Base-by-base conservation (phyloP, 257 asterid species). In the Schizonepeta tenuifolia region DNA sequence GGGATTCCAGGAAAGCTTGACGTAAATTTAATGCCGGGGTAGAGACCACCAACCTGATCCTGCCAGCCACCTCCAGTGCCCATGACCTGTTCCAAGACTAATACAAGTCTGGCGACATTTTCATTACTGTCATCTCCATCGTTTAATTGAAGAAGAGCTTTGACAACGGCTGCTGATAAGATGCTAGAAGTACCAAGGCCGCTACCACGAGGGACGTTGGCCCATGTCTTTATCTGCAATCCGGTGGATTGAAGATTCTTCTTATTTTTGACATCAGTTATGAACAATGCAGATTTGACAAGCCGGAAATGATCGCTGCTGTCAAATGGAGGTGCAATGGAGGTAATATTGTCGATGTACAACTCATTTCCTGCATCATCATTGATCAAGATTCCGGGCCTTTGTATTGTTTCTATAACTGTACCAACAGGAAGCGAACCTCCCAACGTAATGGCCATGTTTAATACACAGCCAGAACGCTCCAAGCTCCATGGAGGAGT, bases 21-120 rank as follows among this genome's bases (percentile, higher is more conserved):
- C 31, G 97, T 90, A 56, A 83, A 95, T 75, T 92, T 92, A 53
- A 95, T 87, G 78, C 99, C 96, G 11, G 98, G 96, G 81, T 95
- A 95, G 46, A 95, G 87, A 55, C 98, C 99, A 12, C 99, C 99
- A 26, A 91, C 88, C 73, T 94, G 98, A 83, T 94, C 99, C 81
- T 91, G 99, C 95, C 99, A 95, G 33, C 98, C 97, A 71, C 99
- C 99, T 57, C 98, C 99, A 5, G 99, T 95, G 65, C 97, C 97
- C 97, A 92, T 90, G 28, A 90, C 89, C 84, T 95, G 99, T 77
- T 95, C 99, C 79, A 87, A 78, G 53, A 92, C 93, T 70, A 95
- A 75, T 17, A 92, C 98, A 46, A 95, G 97, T 67, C 96, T 82
- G 26, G 99, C 77, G n/a, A 95, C 90, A 77, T 88, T 92, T 82